These are phyloP conservation scores for Paecilomyces sp. DNA, from an alignment of 2,329 filamentous ascomycete genomes.

Conservation along the genomic window DNA sequence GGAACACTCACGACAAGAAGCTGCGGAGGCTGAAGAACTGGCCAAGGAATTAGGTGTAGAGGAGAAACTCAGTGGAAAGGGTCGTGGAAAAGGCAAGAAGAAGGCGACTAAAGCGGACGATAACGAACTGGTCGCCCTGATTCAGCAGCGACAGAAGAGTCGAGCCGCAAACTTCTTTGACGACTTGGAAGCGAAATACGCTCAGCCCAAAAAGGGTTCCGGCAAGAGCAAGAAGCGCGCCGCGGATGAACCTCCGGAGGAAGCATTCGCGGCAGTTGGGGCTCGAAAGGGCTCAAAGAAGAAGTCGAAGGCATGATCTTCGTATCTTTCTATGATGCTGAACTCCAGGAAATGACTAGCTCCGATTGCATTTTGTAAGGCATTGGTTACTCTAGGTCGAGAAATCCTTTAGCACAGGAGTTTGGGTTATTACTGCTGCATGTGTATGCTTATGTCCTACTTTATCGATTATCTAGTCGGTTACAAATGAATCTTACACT, in stretches of 20 bases:
- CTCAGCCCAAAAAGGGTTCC: conserved; percentile 27
- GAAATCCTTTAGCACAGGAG: not conserved
- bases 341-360: not conserved
- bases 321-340: not conserved
- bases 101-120: conserved; percentile 37
- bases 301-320: conserved; percentile 12
- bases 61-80: conserved; percentile 44
- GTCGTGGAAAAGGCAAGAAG: conserved; percentile 23
- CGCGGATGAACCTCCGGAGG: conserved; percentile 54
- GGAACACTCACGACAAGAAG: conserved; percentile 60
- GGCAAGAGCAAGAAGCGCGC: conserved; percentile 36
- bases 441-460: not conserved
- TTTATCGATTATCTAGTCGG: not conserved
- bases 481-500: not conserved
- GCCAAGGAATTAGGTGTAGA: conserved; percentile 69
- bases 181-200: conserved; percentile 70
- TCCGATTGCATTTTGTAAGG: not conserved
- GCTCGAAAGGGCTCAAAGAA: conserved; percentile 34
- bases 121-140: conserved; percentile 61
- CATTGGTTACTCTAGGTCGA: not conserved
- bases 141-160: conserved; percentile 62
- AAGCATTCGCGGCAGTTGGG: conserved; percentile 45
- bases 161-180: conserved; percentile 60
- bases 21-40: conserved; percentile 64
- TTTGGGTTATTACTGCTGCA: not conserved